Evolutionary conservation across 306 rosid genomes (phyloP), one percentile per base, ranked within the genome.

Genomic region (Sicyos baderoa): DNA sequence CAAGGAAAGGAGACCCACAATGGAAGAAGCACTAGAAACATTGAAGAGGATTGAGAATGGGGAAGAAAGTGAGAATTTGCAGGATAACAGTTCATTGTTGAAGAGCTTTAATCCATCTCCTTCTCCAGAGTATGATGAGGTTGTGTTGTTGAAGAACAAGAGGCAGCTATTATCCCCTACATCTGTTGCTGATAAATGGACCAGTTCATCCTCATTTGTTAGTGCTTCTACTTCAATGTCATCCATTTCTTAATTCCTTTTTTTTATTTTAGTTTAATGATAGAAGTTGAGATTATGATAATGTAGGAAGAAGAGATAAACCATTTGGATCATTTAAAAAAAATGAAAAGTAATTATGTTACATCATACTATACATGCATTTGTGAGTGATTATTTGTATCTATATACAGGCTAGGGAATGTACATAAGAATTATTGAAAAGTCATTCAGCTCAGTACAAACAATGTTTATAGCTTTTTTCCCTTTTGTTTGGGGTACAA

Each of bases 1-100:
- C 81, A 82, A 72, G 78, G 88, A 84, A 32, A 53, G 80, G 27
- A 86, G 97, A 71, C 96, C 97, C 69, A 77, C 86, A 42, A 88
- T 86, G 94, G 83, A 77, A 47, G 82, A 82, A 74, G 85, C 87
- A 4, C 25, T 86, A 76, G 76, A 79, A 60, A 57, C 65, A 6
- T 84, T 88, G 67, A 76, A 74, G 79, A 76, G 44, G 12, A 84
- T 85, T 44, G 78, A 72, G 48, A 71, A 75, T 59, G 72, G 80
- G 50, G 76, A 70, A 0, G 75, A 76, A 47, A 82, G 59, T 56
- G 74, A 68, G 64, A 47, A 75, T 68, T 45, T 74, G 53, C 57
- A 17, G 23, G 72, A 42, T 52, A 71, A 73, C 2, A 29, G 18
- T 72, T 60, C 19, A 13, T 61, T 53, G 57, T 51, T 47, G 71